Base-by-base conservation (phyloP, 495 filamentous ascomycete species). In the Aspergillus coremiiformis region DNA sequence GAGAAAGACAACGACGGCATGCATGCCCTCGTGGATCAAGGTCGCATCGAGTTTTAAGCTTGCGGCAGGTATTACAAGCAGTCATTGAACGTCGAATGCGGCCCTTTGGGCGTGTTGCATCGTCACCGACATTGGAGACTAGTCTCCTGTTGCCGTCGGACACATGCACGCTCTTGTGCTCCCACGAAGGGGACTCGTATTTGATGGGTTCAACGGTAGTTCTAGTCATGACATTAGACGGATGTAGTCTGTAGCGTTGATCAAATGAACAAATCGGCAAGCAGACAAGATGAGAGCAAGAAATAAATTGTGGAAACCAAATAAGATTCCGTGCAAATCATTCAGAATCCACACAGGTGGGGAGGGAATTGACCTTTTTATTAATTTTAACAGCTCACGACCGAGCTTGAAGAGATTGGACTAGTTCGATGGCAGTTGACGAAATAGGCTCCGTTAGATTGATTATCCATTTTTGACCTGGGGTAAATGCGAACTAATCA, bases 41-140 rank as follows among this genome's bases (percentile, higher is more conserved):
- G 49, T 72, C 69, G 44, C 69, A 72, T 21, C 69, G 61, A 15
- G 69, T 72, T 51, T 72, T 72, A 49, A 72, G 62, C 62, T 72
- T 72, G 54, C 69, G 69, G 49, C 69, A 72, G 27, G 69, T 72
- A 58, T 72, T 63, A 57, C 69, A 72, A 10, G 69, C 69, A 12
- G 67, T 72, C 67, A 70, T 70, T 8, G 69, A 70, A n/a, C 69
- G 67, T 35, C 67, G 66, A 33, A 72, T 70, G 11, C 69, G 66
- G 9, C 65, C 66, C 47, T 66, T 60, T 4, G 68, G 66, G n/a
- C 68, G 61, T 17, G 50, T 21, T 47, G 49, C 39, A 11, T 69
- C 67, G 12, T 65, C 59, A 44, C 56, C 57, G 19, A 49, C 44
- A 62, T 58, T 56, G 51, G 63, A 54, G 27, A 57, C 55, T 20